phyloP scores from a whole-genome alignment of 345 rosid species.

The Turnera subulata region DNA sequence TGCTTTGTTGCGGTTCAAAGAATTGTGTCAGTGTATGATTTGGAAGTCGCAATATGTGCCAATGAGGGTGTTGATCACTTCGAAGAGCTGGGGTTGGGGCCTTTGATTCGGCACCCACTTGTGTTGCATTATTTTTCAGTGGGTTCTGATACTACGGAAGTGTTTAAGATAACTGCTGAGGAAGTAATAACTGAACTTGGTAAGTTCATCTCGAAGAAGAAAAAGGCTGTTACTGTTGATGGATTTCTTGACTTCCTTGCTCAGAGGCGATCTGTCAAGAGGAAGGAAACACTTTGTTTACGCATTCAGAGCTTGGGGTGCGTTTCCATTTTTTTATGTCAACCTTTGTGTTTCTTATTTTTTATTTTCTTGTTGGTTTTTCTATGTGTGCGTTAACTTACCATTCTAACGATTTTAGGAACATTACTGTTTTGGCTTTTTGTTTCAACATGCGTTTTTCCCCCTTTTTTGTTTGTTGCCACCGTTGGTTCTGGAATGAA shows the following conservation, averaged over 20 bases:
- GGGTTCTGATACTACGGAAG: constrained; percentile 33
- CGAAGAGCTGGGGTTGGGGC: constrained; percentile 71
- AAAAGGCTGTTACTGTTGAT: constrained; percentile 39
- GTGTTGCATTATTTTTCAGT: constrained; percentile 62
- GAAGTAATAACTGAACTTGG: constrained; percentile 51
- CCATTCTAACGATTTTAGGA: background rate
- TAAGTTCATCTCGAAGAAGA: constrained; percentile 36
- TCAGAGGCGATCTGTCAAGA: constrained; percentile 37
- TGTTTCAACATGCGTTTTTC: too few relatives aligned
- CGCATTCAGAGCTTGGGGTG: constrained; percentile 77
- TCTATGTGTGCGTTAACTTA: background rate
- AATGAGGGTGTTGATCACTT: constrained; percentile 62
- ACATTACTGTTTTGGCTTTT: too few relatives aligned
- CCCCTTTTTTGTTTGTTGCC: too few relatives aligned
- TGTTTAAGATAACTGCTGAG: constrained; percentile 55
- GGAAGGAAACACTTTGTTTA: constrained; percentile 70
- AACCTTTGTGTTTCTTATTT: background rate
- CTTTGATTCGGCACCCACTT: constrained; percentile 61
- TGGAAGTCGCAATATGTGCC: constrained; percentile 66
- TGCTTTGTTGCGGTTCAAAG: constrained; percentile 70
- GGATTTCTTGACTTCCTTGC: constrained; percentile 72
- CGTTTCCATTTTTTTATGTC: constrained; percentile 19
- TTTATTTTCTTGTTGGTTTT: background rate
- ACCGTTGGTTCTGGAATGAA: background rate
- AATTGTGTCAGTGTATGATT: constrained; percentile 67